These are phyloP conservation scores for Calonectria henricotiae DNA, from an alignment of 2,329 filamentous ascomycete species.

Conservation along the genomic window DNA sequence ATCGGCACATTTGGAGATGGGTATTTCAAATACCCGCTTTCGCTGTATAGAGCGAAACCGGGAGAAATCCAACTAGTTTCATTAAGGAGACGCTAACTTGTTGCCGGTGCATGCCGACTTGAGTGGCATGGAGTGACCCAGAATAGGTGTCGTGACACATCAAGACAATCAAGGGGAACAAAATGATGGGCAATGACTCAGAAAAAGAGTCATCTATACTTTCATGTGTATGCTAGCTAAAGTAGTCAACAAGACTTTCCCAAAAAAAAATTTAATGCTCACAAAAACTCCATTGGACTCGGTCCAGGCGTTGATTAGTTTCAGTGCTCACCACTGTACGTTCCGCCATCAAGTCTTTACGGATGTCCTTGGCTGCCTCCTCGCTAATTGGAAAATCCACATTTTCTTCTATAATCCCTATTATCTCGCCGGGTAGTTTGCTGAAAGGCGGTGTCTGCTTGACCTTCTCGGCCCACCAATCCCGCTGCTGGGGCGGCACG, in stretches of 20 bases:
- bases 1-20: background rate
- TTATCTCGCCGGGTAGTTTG: slow-evolving; percentile 47
- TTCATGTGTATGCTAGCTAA: background rate
- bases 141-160: background rate
- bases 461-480: slow-evolving; percentile 56
- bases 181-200: background rate
- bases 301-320: background rate
- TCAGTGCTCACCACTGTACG: background rate
- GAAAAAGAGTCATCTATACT: background rate
- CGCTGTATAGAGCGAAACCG: slow-evolving; percentile 4
- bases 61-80: background rate
- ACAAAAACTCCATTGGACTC: background rate
- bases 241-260: background rate
- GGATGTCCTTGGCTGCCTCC: slow-evolving; percentile 47
- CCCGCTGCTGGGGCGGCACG: slow-evolving; percentile 62
- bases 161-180: background rate
- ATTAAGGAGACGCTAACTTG: background rate
- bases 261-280: background rate
- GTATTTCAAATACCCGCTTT: slow-evolving; percentile 8
- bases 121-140: background rate
- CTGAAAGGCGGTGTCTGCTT: background rate
- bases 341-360: slow-evolving; percentile 53
- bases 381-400: slow-evolving; percentile 47
- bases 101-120: background rate
- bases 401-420: slow-evolving; percentile 43